Evolutionary conservation across 495 filamentous ascomycete species (phyloP).

Genomic region (Venustampulla echinocandica): DNA sequence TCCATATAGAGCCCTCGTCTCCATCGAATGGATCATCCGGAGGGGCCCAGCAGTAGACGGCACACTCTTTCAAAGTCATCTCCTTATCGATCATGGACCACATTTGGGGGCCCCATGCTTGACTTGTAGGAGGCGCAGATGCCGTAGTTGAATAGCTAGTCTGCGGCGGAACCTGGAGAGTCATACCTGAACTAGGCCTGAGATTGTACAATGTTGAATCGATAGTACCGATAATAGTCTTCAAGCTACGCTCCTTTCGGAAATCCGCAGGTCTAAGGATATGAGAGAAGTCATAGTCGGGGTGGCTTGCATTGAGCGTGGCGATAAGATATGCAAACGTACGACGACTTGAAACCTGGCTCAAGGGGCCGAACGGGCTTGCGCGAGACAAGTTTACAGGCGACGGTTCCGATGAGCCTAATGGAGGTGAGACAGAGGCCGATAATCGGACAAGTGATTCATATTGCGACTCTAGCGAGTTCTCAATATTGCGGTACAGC

Average conservation of each 20-base stretch:
- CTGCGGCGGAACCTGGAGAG: slow-evolving; percentile 23
- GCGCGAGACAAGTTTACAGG: slow-evolving; percentile 70
- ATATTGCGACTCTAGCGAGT: slow-evolving; percentile 80
- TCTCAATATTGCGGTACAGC: slow-evolving; percentile 88
- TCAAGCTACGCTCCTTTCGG: slow-evolving; percentile 63
- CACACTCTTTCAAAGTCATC: slow-evolving; percentile 81
- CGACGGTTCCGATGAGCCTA: slow-evolving; percentile 43
- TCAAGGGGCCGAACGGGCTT: slow-evolving; percentile 83
- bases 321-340: slow-evolving; percentile 95
- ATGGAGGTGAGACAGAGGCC: slow-evolving; percentile 70
- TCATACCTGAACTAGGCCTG: slow-evolving; percentile 41
- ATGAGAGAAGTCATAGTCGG: slow-evolving; percentile 95
- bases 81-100: slow-evolving; percentile 88
- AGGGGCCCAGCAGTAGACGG: slow-evolving; percentile 75
- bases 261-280: slow-evolving; percentile 84
- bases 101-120: slow-evolving; percentile 73
- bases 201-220: slow-evolving; percentile 81
- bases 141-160: slow-evolving; percentile 31
- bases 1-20: slow-evolving; percentile 90
- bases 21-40: slow-evolving; percentile 79
- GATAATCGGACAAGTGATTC: slow-evolving; percentile 76
- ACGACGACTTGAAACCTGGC: slow-evolving; percentile 75
- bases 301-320: slow-evolving; percentile 93
- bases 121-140: slow-evolving; percentile 38
- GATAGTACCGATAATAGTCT: slow-evolving; percentile 68